phyloP scores from a whole-genome alignment of 345 rosid species.

The Tarenaya hassleriana region DNA sequence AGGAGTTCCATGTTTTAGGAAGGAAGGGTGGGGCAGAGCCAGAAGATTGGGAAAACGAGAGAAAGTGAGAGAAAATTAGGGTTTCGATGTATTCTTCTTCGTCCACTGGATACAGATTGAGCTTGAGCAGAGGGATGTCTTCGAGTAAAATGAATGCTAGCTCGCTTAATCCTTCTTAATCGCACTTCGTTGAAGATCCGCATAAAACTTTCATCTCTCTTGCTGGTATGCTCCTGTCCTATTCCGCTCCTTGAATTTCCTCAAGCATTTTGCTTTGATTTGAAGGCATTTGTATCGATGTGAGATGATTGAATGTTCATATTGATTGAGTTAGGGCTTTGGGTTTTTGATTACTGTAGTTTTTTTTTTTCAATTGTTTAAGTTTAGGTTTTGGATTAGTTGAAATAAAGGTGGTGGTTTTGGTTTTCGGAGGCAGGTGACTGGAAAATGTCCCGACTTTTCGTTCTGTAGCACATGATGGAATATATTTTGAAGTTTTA shows the following conservation, averaged over 20 bases:
- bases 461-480: background rate
- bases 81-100: conserved; percentile 23
- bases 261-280: background rate
- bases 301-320: conserved; percentile 14
- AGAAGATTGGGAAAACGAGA: too few species aligned
- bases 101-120: conserved; percentile 13
- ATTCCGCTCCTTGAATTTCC: background rate
- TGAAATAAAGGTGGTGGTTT: background rate
- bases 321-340: conserved; percentile 15
- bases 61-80: background rate
- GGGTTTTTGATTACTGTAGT: conserved; percentile 6
- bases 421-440: conserved; percentile 4
- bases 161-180: conserved; percentile 6
- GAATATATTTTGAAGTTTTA: conserved; percentile 24
- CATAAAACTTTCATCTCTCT: background rate
- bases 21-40: too few species aligned
- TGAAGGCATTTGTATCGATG: background rate
- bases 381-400: conserved; percentile 20
- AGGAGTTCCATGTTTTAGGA: too few species aligned
- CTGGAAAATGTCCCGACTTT: conserved; percentile 1
- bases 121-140: conserved; percentile 21
- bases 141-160: background rate
- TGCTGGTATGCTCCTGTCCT: conserved; percentile 4
- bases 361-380: conserved; percentile 1
- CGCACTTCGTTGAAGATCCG: conserved; percentile 6